A percentile compares a stretch with the other conserved stretches of the same genome.
Evolutionary conservation across 768 basidiomycete genomes (phyloP).

Genomic region (Russula foetens): DNA sequence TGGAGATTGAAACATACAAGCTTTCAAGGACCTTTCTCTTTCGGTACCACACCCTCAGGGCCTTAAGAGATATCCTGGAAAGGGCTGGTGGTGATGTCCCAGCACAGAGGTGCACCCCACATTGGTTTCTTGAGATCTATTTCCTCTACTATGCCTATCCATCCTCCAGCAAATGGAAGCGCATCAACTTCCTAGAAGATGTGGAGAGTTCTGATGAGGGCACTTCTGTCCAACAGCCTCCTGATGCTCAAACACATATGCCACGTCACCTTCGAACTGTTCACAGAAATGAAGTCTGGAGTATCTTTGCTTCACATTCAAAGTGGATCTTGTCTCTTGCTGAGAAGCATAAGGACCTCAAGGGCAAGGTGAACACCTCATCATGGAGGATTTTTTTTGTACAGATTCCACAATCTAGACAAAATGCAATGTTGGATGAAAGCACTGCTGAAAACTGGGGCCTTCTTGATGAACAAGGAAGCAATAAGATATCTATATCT

Average conservation of each 20-base stretch:
- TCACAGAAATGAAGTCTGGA: conserved; percentile 42
- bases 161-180: conserved; percentile 25
- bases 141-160: conserved; percentile 25
- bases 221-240: background rate
- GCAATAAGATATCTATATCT: background rate
- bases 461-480: background rate
- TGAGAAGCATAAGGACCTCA: conserved; percentile 35
- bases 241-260: conserved; percentile 19
- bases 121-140: conserved; percentile 44
- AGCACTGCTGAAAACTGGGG: background rate
- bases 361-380: conserved; percentile 31
- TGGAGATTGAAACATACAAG: conserved; percentile 37
- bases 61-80: conserved; percentile 39
- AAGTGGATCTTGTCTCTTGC: conserved; percentile 41
- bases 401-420: conserved; percentile 10
- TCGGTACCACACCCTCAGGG: conserved; percentile 39
- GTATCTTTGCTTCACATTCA: conserved; percentile 45
- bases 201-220: conserved; percentile 10
- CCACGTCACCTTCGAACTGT: conserved; percentile 41
- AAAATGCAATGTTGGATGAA: background rate
- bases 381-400: conserved; percentile 40
- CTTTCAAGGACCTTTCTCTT: conserved; percentile 43
- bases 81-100: conserved; percentile 28
- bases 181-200: conserved; percentile 30
- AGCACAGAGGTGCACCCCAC: conserved; percentile 34